Conservation (phyloP, 768 basidiomycete genomes). For the Rhodotorula graminis region DNA sequence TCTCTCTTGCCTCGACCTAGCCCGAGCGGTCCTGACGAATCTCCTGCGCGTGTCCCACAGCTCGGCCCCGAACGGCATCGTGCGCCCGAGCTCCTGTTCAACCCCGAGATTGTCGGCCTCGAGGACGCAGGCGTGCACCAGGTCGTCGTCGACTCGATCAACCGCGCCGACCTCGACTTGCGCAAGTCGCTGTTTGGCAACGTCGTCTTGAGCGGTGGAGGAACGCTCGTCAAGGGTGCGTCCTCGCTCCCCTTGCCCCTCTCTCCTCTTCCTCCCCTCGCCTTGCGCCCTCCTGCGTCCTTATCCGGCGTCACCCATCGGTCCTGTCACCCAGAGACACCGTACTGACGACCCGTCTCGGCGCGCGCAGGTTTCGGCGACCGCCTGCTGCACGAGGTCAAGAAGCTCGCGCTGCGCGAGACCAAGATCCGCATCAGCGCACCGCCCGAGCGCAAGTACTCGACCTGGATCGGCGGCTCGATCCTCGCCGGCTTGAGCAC, state of each 20-base stretch:
- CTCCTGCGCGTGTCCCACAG: conserved; percentile 50
- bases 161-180: conserved; percentile 89
- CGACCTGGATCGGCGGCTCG: conserved; percentile 70
- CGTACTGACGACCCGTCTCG: not conserved
- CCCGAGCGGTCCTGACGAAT: too few relatives aligned
- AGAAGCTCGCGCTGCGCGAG: conserved; percentile 89
- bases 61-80: conserved; percentile 91
- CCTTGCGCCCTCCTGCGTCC: too few relatives aligned
- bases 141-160: conserved; percentile 97
- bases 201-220: conserved; percentile 93
- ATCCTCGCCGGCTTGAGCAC: conserved; percentile 92
- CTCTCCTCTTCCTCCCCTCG: not conserved
- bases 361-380: conserved; percentile 78
- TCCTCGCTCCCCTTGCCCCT: conserved; percentile 6
- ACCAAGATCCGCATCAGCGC: conserved; percentile 99
- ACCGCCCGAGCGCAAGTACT: conserved; percentile 98
- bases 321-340: too few relatives aligned
- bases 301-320: too few relatives aligned
- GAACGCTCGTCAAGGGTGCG: conserved; percentile 86
- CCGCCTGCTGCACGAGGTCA: conserved; percentile 90
- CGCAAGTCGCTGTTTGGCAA: conserved; percentile 93
- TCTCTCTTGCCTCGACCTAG: too few relatives aligned
- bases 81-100: conserved; percentile 95
- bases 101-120: conserved; percentile 90
- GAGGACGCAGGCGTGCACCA: conserved; percentile 98